These are phyloP conservation scores for Stachybotrys chartarum DNA, from an alignment of 2,329 filamentous ascomycete species.

Conservation along the genomic window DNA sequence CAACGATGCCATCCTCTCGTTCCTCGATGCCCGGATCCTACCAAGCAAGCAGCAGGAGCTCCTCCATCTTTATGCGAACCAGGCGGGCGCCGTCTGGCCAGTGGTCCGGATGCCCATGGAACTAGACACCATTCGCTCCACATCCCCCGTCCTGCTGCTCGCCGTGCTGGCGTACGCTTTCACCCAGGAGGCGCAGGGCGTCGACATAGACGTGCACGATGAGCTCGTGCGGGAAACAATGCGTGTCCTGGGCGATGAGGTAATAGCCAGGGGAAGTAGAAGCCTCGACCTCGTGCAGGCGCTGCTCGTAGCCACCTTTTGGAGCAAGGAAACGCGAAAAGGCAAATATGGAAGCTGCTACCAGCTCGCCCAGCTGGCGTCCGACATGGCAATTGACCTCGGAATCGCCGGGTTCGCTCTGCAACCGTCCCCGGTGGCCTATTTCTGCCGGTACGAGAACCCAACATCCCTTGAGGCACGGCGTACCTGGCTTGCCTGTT, in stretches of 20 bases:
- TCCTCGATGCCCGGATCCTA: constrained; percentile 1
- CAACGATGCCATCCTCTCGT: not conserved
- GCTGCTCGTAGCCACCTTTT: not conserved
- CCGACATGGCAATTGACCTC: constrained; percentile 1
- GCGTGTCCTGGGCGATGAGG: not conserved
- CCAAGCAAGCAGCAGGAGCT: not conserved
- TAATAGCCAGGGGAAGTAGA: not conserved
- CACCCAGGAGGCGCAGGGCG: not conserved
- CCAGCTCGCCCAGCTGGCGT: not conserved
- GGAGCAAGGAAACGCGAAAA: not conserved
- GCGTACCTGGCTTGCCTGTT: constrained; percentile 3
- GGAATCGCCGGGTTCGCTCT: not conserved
- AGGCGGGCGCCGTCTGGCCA: not conserved
- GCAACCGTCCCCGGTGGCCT: not conserved
- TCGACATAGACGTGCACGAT: not conserved
- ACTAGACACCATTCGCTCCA: not conserved
- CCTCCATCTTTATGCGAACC: not conserved
- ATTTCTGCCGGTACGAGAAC: not conserved
- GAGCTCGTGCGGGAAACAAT: constrained; percentile 1
- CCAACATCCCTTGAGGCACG: not conserved
- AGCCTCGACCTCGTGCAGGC: constrained; percentile 1
- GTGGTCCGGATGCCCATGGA: not conserved
- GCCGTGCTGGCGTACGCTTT: not conserved
- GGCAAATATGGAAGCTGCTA: not conserved
- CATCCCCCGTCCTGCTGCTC: not conserved